A percentile compares a stretch with the other conserved stretches of the same genome.
These are phyloP conservation scores for Sporothrix sp. DNA, from an alignment of 2,329 filamentous ascomycete species.

Conservation along the genomic window DNA sequence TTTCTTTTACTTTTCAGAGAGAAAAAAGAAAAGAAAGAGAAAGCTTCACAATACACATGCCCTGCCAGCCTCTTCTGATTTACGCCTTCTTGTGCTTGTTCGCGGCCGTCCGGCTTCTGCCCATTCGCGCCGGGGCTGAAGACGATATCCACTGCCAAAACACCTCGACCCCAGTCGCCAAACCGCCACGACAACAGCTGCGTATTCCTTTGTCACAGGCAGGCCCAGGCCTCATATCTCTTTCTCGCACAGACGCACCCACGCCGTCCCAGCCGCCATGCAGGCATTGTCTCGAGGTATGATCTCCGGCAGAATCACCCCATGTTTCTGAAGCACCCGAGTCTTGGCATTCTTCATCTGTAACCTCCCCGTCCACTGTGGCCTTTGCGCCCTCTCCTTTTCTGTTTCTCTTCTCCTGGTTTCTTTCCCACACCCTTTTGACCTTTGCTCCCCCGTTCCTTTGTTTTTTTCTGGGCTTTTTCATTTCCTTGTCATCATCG, in stretches of 20 bases:
- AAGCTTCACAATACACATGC: no score
- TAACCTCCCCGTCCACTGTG: constrained; percentile 16
- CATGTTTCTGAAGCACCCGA: constrained; percentile 29
- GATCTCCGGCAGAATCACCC: constrained; percentile 33
- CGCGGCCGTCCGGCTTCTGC: not conserved
- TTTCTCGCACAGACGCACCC: not conserved
- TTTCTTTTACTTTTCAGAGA: not conserved
- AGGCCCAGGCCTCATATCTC: not conserved
- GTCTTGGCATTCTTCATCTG: constrained; percentile 26
- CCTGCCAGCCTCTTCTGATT: not conserved
- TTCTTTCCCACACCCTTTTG: constrained; percentile 18
- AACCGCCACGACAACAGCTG: not conserved
- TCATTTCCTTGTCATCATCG: constrained; percentile 3
- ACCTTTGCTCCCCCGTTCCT: constrained; percentile 9
- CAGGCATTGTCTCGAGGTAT: constrained; percentile 33
- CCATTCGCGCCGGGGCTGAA: constrained; percentile 5
- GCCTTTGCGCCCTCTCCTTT: not conserved
- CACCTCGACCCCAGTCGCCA: constrained; percentile 6
- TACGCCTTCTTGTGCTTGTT: not conserved
- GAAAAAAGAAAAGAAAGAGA: no score
- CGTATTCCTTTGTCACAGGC: not conserved
- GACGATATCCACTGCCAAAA: constrained; percentile 7
- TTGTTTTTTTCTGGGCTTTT: constrained; percentile 6
- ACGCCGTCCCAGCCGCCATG: constrained; percentile 9
- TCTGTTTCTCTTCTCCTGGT: constrained; percentile 18